phyloP scores from a whole-genome alignment of 768 basidiomycete genomes.

The Mrakia gelida region DNA sequence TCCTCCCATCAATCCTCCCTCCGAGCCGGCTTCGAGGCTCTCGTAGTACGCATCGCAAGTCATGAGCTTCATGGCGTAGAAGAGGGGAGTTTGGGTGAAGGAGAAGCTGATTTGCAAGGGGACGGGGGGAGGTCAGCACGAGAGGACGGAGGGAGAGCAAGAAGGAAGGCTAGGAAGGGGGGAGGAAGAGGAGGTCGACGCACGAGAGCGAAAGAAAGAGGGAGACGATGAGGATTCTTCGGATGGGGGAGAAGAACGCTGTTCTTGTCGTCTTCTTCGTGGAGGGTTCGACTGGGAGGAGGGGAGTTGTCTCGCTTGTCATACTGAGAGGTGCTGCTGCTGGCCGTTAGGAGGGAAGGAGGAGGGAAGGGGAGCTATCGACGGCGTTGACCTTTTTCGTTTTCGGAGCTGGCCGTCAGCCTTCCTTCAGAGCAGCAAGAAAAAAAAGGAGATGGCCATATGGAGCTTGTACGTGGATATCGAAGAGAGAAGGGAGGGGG shows the following conservation, averaged over 20 bases:
- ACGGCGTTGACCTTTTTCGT: no score
- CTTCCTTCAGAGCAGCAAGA: no score
- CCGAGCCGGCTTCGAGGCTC: neutral
- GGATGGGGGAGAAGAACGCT: conserved; percentile 4
- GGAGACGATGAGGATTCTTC: neutral
- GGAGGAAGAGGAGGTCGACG: neutral
- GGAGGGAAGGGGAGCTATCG: neutral
- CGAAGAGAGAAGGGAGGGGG: no score
- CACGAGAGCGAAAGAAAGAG: conserved; percentile 7
- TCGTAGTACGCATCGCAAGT: neutral
- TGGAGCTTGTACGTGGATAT: no score
- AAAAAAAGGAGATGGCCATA: no score
- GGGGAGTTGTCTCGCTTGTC: neutral
- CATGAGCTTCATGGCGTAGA: conserved; percentile 14
- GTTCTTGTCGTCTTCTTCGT: neutral
- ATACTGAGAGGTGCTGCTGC: neutral
- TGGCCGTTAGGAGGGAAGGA: neutral
- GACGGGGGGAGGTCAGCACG: neutral
- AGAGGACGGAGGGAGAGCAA: neutral
- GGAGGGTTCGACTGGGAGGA: neutral
- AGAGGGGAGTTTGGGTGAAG: conserved; percentile 11
- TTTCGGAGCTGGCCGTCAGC: no score
- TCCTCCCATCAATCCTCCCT: neutral
- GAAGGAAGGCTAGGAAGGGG: neutral
- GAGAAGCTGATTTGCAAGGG: neutral